phyloP scores from a whole-genome alignment of 139 green algal genomes.

The Micromonas pusilla region DNA sequence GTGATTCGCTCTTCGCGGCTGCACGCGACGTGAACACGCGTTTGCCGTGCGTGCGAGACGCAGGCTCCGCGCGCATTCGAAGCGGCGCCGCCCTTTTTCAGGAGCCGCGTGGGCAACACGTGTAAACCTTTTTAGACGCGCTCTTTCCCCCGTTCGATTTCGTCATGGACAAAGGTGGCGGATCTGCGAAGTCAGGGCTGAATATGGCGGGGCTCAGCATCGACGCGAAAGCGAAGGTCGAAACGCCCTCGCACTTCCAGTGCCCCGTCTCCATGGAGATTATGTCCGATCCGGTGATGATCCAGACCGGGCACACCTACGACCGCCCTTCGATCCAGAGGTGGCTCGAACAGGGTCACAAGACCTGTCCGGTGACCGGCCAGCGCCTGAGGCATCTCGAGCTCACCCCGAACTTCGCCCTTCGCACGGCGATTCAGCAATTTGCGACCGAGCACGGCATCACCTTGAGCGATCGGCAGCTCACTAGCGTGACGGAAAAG shows the following conservation, averaged over 20 bases:
- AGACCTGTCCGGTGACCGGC: constrained; percentile 85
- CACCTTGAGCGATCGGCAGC: background rate
- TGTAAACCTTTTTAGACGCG: too few relatives aligned
- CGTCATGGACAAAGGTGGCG: too few relatives aligned
- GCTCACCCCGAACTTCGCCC: constrained; percentile 84
- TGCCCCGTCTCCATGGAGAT: constrained; percentile 38
- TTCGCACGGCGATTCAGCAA: constrained; percentile 80
- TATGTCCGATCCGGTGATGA: constrained; percentile 76
- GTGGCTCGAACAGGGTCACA: constrained; percentile 76
- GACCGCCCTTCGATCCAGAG: constrained; percentile 78
- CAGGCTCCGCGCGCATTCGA: too few relatives aligned
- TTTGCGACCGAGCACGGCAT: constrained; percentile 64
- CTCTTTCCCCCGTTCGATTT: too few relatives aligned
- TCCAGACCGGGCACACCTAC: constrained; percentile 90
- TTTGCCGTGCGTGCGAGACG: too few relatives aligned
- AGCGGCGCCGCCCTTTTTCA: too few relatives aligned
- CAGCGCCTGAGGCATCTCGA: constrained; percentile 79
- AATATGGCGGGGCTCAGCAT: too few relatives aligned
- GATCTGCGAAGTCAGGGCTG: too few relatives aligned
- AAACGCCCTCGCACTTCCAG: constrained; percentile 14
- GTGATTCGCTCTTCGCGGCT: too few relatives aligned
- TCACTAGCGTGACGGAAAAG: background rate
- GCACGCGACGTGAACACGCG: too few relatives aligned
- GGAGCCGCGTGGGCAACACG: too few relatives aligned
- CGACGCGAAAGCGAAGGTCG: background rate